Base-by-base conservation (phyloP, 2,329 filamentous ascomycete species). In the Acrocalymma vagum region DNA sequence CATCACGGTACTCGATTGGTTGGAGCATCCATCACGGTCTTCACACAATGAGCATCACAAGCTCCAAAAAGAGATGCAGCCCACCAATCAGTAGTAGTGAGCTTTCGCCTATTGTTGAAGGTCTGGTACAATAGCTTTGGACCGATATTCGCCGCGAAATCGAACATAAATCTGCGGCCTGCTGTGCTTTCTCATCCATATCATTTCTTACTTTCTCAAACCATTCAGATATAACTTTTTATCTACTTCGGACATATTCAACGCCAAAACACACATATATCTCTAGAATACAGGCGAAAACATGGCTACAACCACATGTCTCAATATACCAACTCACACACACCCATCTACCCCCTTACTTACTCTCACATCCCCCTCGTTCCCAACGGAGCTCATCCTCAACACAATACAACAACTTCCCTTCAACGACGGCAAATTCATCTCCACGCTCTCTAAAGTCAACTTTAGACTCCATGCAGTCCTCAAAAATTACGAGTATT, bases 301-400 rank as follows among this genome's bases (percentile, higher is more conserved):
- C 23, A 58, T 57, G 53, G 36, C 38, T 35, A 32, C 25, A 10
- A 29, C 10, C 27, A 9, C 27, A 11, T 29, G 14, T n/a, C 14
- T 16, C 9, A 11, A 11, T 14, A 32, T 21, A 9, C 10, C 16
- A 17, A 11, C 16, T 32, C 7, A 32, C 17, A 20, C 29, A 9
- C 16, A 32, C 13, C 17, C 37, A 26, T 33, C 39, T 10, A 14
- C 36, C 9, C n/a, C 26, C 2, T 27, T 39, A 10, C 48, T 54
- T 27, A 39, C 13, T 11, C 31, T 62, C 5, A 27, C 55, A 15
- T 53, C 55, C 2, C 27, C 49, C 1, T 43, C 44, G 4, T 56
- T 65, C 5, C 62, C 63, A 8, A 36, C 58, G 15, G 63, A 67
- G 25, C 45, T 67, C 5, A 33, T 67, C n/a, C 46, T 65, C 4